Percentiles rank a stretch among this genome's conserved stretches.
phyloP scores from a whole-genome alignment of 441 rosid species.

The Euphorbia corollata region DNA sequence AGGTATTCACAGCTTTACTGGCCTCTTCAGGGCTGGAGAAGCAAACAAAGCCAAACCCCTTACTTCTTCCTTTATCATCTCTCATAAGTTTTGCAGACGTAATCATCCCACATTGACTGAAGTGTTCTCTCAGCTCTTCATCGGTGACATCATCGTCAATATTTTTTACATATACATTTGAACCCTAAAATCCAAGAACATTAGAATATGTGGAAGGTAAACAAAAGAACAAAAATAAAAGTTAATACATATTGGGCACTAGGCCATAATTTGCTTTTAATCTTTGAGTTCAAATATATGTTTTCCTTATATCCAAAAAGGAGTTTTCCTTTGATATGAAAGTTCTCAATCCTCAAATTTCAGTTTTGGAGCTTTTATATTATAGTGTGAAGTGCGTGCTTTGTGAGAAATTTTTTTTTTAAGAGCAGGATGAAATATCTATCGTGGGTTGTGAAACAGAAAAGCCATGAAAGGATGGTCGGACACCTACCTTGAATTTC shows the following conservation, averaged over 20 bases:
- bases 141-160: constrained; percentile 50
- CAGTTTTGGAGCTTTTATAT: neutral
- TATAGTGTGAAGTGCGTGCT: neutral
- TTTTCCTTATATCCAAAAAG: neutral
- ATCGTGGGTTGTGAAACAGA: neutral
- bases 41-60: constrained; percentile 79
- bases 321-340: neutral
- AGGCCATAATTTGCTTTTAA: neutral
- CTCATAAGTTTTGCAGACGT: constrained; percentile 54
- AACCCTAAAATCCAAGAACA: constrained; percentile 21
- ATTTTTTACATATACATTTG: constrained; percentile 65
- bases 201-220: neutral
- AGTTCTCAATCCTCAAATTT: neutral
- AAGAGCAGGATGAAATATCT: constrained; percentile 1
- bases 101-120: constrained; percentile 48
- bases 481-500: constrained; percentile 20
- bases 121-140: constrained; percentile 40
- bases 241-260: neutral
- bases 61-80: constrained; percentile 51
- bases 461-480: too few species aligned
- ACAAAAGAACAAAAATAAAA: constrained; percentile 3
- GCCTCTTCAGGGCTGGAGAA: constrained; percentile 68
- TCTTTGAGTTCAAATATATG: neutral
- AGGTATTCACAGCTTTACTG: constrained; percentile 33
- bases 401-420: neutral